Evolutionary conservation across 2,329 filamentous ascomycete species (phyloP).

Genomic region (Colletotrichum eremochloae): DNA sequence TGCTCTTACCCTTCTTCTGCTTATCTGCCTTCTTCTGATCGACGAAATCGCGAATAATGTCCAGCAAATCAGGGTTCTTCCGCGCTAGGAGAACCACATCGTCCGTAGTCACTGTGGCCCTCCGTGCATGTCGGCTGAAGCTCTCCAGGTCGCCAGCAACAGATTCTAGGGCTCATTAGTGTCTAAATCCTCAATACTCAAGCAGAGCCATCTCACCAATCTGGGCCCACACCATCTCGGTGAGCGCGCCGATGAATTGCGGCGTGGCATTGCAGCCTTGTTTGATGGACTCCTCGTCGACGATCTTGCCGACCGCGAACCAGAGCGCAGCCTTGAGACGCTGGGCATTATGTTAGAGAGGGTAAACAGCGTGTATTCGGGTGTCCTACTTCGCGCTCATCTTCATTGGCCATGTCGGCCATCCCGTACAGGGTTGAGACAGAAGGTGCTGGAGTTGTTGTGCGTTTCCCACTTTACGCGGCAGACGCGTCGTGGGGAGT

Average conservation of each 20-base stretch:
- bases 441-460: background rate
- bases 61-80: conserved; percentile 86
- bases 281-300: conserved; percentile 84
- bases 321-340: conserved; percentile 87
- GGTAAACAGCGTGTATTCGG: background rate
- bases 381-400: conserved; percentile 53
- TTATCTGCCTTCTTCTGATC: conserved; percentile 68
- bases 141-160: conserved; percentile 69
- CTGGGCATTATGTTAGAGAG: conserved; percentile 56
- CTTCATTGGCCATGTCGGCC: conserved; percentile 50
- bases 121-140: conserved; percentile 80
- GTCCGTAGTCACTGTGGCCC: conserved; percentile 83
- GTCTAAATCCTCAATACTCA: background rate
- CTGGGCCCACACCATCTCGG: conserved; percentile 89
- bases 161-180: conserved; percentile 58
- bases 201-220: conserved; percentile 61
- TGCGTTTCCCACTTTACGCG: conserved; percentile 40
- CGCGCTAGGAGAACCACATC: conserved; percentile 90
- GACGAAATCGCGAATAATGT: conserved; percentile 78
- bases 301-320: conserved; percentile 87
- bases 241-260: conserved; percentile 89
- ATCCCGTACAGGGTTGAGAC: conserved; percentile 44
- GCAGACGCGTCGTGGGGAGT: conserved; percentile 24
- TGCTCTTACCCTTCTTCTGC: conserved; percentile 42
- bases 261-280: conserved; percentile 88